Conservation (phyloP, 257 asterid genomes). For the Scutellaria baicalensis region DNA sequence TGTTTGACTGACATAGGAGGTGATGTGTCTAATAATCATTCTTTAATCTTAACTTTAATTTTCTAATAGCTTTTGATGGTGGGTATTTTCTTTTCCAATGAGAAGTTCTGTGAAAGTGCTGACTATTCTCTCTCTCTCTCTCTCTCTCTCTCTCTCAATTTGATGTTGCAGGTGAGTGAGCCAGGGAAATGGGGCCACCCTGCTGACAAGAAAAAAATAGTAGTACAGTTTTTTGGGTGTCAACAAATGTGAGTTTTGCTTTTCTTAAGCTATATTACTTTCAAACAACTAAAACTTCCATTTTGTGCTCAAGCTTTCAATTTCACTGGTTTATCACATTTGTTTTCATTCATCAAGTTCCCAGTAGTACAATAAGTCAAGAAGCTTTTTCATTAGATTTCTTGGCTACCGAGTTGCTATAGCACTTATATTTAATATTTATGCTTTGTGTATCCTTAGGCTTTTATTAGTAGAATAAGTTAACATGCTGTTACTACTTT, state of each 20-base stretch:
- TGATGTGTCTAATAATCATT: background rate
- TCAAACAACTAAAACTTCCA: background rate
- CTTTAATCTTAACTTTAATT: background rate
- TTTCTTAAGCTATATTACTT: background rate
- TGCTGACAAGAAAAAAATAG: slow-evolving; percentile 69
- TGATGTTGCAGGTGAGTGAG: slow-evolving; percentile 67
- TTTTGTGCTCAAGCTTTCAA: background rate
- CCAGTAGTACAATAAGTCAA: background rate
- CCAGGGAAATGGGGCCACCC: slow-evolving; percentile 84
- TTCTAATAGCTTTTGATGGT: background rate
- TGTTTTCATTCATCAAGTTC: background rate
- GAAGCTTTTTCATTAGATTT: background rate
- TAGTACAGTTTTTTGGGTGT: slow-evolving; percentile 79
- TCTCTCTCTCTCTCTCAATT: slow-evolving; percentile 13
- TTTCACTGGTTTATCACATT: background rate
- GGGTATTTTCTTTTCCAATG: background rate
- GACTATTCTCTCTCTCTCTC: slow-evolving; percentile 11
- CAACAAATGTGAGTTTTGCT: slow-evolving; percentile 69
- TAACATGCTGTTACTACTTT: background rate
- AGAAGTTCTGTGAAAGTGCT: background rate
- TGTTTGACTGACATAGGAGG: background rate
- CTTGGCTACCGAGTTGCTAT: background rate
- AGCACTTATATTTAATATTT: background rate
- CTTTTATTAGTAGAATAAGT: too few species aligned
- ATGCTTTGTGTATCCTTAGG: background rate